Percentiles rank a stretch among this genome's conserved stretches.
Evolutionary conservation across 1,284 basidiomycete genomes (phyloP).

Genomic region (Vanrija humicola): DNA sequence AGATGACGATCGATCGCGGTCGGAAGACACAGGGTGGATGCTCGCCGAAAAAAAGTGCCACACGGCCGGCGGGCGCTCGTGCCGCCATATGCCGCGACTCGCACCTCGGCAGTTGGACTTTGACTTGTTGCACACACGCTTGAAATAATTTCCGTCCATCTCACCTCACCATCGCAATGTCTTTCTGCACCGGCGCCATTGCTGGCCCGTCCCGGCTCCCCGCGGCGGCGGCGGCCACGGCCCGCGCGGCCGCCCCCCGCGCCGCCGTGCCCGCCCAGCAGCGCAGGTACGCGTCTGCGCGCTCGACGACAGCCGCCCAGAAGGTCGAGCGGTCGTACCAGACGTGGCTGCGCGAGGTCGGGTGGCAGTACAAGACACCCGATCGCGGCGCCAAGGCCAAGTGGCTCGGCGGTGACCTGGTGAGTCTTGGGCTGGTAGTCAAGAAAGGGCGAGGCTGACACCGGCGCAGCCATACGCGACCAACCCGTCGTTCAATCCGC

Average conservation of each 20-base stretch:
- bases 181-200: conserved; percentile 10
- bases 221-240: neutral
- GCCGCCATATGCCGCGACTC: neutral
- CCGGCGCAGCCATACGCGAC: conserved; percentile 37
- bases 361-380: conserved; percentile 16
- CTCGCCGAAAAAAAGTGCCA: conserved; percentile 20
- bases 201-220: conserved; percentile 28
- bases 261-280: neutral
- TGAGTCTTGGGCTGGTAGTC: conserved; percentile 19
- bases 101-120: neutral
- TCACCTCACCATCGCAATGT: conserved; percentile 1
- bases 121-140: neutral
- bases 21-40: neutral
- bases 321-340: too few species aligned
- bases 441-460: conserved; percentile 2
- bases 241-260: neutral
- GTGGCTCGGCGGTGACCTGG: conserved; percentile 43
- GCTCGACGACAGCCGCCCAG: neutral
- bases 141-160: conserved; percentile 1
- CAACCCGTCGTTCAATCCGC: conserved; percentile 47
- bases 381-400: conserved; percentile 31
- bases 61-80: conserved; percentile 1
- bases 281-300: neutral
- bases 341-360: neutral
- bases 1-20: neutral